phyloP scores from a whole-genome alignment of 1,139 yeast species.

The Lodderomyces beijingensis region DNA sequence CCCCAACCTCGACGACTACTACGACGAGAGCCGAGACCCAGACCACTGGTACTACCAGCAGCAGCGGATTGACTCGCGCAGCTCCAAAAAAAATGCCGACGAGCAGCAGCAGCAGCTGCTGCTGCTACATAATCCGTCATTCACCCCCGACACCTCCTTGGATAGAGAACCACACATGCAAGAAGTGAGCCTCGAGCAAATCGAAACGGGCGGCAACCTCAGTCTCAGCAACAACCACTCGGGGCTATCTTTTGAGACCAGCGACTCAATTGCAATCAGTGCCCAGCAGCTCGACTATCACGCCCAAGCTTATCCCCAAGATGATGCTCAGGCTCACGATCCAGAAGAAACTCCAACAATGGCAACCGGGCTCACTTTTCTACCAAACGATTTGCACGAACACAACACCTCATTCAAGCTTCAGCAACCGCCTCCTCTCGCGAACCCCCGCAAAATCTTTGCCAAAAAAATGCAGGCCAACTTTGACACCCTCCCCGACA shows the following conservation, averaged over 20 bases:
- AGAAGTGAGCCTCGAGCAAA: slow-evolving; percentile 9
- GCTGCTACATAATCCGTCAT: too few species aligned
- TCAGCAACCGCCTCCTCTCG: slow-evolving; percentile 21
- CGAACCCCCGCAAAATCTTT: not conserved
- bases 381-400: slow-evolving; percentile 10
- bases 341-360: slow-evolving; percentile 4
- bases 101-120: too few species aligned
- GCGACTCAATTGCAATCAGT: not conserved
- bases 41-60: too few species aligned
- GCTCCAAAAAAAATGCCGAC: too few species aligned
- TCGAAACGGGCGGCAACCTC: slow-evolving; percentile 6
- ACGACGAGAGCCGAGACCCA: too few species aligned
- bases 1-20: too few species aligned
- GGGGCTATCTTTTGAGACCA: slow-evolving; percentile 7
- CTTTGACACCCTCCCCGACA: not conserved
- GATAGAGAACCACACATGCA: slow-evolving; percentile 13
- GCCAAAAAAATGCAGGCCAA: not conserved
- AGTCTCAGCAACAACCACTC: slow-evolving; percentile 5
- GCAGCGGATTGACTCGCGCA: too few species aligned
- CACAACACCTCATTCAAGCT: slow-evolving; percentile 16
- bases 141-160: too few species aligned
- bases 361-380: slow-evolving; percentile 9
- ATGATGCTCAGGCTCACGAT: too few species aligned
- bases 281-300: slow-evolving; percentile 8
- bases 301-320: not conserved